Evolutionary conservation across 2,329 filamentous ascomycete genomes (phyloP), one percentile per base, ranked within the genome.

Genomic region (Fusarium musae): DNA sequence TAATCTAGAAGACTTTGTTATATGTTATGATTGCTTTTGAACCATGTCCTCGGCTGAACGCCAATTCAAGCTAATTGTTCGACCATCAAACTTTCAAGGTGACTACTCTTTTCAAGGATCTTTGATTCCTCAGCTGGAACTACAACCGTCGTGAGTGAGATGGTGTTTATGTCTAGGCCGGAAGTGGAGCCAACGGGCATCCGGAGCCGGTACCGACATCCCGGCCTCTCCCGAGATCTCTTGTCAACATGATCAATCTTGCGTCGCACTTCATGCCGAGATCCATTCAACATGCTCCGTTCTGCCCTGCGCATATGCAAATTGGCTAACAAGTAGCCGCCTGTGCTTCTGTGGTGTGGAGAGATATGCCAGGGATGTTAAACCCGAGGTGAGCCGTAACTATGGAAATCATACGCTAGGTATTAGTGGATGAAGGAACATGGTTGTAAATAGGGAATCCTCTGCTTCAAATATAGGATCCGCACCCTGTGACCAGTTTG

Each of bases 181-280:
- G 65, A 61, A 59, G 60, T 50, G 61, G 58, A 70, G 43, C 37
- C 34, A 40, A 47, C 57, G 53, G 63, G n/a, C 63, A 60, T 46
- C 69, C 69, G 63, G 69, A 63, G 67, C 57, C 70, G 70, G 70
- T 40, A 62, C 68, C 52, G 65, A 49, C 65, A 37, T 70, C 60
- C 70, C 70, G 70, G 61, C 44, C 66, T 53, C 70, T 74, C 49
- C 70, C 70, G 70, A 71, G 47, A 62, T 62, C 52, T 59, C 34
- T 59, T 59, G 30, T 46, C 59, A 71, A 63, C 57, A 57, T 73
- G 66, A 73, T 63, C 61, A 70, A 60, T 50, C 44, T 52, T 66
- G 61, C 43, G 23, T 73, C 63, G 49, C 40, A 57, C 52, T 46
- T 62, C 59, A 49, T 73, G 53, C 70, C 60, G 60, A 67, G 56